These are phyloP conservation scores for Emmonsiellopsis sp. DNA, from an alignment of 2,329 filamentous ascomycete species.

Conservation along the genomic window DNA sequence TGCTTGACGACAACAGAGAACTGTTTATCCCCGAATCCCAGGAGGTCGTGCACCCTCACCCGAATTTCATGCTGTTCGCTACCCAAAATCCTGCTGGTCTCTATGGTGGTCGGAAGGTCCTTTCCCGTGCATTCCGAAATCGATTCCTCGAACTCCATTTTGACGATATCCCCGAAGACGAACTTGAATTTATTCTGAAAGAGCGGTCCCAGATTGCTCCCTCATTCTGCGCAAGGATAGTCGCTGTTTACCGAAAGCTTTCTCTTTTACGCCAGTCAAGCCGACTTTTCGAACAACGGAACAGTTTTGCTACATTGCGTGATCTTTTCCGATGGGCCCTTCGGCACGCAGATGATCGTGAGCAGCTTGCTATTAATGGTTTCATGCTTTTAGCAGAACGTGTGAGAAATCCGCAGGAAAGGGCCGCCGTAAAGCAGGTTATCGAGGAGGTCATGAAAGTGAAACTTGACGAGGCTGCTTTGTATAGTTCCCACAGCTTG, in stretches of 20 bases:
- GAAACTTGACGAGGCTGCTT: constrained; percentile 59
- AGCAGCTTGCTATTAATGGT: constrained; percentile 83
- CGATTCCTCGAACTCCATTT: constrained; percentile 95
- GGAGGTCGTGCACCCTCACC: constrained; percentile 81
- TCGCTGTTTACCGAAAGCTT: constrained; percentile 86
- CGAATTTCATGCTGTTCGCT: constrained; percentile 95
- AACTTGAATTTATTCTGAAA: constrained; percentile 84
- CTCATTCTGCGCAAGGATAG: constrained; percentile 84
- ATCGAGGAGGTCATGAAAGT: constrained; percentile 90
- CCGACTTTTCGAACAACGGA: constrained; percentile 90
- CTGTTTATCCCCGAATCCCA: constrained; percentile 94
- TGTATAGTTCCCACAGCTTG: constrained; percentile 59
- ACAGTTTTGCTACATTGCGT: constrained; percentile 90
- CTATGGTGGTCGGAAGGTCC: constrained; percentile 86
- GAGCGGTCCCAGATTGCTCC: constrained; percentile 81
- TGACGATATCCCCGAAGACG: constrained; percentile 92
- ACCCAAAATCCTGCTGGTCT: constrained; percentile 94
- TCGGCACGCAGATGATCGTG: constrained; percentile 70
- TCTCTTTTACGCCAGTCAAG: constrained; percentile 83
- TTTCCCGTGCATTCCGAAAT: constrained; percentile 93
- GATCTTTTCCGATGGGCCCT: constrained; percentile 95
- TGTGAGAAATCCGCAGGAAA: constrained; percentile 83
- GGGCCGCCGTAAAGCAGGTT: constrained; percentile 70
- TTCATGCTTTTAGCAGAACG: constrained; percentile 95
- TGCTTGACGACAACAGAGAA: constrained; percentile 93